Percentiles rank a stretch among this genome's conserved stretches.
Conservation (phyloP, 129 eudicot genomes). For the Helianthus tuberosus region DNA sequence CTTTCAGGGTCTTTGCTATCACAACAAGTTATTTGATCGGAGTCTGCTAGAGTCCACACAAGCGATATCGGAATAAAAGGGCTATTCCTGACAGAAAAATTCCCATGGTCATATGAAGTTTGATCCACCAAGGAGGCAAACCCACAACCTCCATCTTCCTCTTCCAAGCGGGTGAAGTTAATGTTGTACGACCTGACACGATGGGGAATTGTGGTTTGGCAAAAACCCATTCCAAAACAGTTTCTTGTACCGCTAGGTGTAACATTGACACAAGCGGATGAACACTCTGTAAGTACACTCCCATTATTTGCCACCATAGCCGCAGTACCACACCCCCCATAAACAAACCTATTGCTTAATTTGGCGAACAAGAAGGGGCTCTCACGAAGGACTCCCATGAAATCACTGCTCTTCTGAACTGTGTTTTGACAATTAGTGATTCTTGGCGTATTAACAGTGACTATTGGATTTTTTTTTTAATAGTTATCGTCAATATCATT, state of each 20-base stretch:
- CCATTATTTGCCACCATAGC: no score
- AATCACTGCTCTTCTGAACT: neutral
- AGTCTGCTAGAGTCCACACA: neutral
- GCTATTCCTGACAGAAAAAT: neutral
- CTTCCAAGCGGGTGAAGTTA: no score
- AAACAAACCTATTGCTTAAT: constrained; percentile 6
- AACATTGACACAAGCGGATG: no score
- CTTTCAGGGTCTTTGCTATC: neutral
- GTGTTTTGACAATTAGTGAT: constrained; percentile 13
- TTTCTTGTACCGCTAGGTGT: no score
- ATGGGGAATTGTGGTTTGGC: no score
- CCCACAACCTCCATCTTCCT: no score
- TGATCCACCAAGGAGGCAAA: no score
- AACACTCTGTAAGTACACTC: no score
- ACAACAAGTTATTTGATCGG: neutral
- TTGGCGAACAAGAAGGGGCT: constrained; percentile 14
- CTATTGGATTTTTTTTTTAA: no score
- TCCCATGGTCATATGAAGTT: neutral
- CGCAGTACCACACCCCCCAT: no score
- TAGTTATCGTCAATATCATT: no score
- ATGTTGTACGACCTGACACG: neutral
- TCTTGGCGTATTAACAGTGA: constrained; percentile 11
- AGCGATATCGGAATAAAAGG: neutral
- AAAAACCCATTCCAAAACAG: no score
- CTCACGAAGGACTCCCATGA: neutral